Base-by-base conservation (phyloP, 352 stramenopile species). In the Globisporangium emineosum region DNA sequence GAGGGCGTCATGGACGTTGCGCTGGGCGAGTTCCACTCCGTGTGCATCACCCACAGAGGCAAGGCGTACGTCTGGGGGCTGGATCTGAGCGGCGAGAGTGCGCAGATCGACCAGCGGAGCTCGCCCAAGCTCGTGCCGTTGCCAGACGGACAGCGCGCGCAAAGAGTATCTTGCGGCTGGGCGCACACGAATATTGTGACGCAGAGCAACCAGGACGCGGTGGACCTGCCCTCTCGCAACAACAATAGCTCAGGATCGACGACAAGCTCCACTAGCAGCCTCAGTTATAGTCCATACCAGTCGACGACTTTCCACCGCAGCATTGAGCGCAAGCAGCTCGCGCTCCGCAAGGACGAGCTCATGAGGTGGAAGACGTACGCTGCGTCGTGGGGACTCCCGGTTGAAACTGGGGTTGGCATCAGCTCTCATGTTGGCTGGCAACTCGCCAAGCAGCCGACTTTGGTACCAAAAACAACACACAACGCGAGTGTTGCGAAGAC, bases 21-120 rank as follows among this genome's bases (percentile, higher is more conserved):
- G 23, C 64, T 93, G 3, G 85, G 85, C 8, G 83, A 91, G 52
- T 93, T 91, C 42, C 85, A 93, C 62, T 88, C 81, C 4, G 80
- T 79, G 1, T 89, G 81, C 32, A 60, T 89, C 52, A 87, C 78
- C 1, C 66, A 59, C 55, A 62, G 30, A 35, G 83, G 83, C 0
- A 68, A 72, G 25, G 79, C 75, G 0, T 90, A 77, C 51, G 68
- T 75, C 3, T 93, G 85, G 85, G 82, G 84, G 1, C 66, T 91
- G 8, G 83, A 91, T 49, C 62, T 91, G 27, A 76, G 65, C 10
- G 64, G 69, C 7, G 82, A 81, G 50, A 78, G 62, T 55, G 73
- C 71, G 4, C 72, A 73, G 19, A 64, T 83, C 9, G 73, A 76
- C 43, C 80, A 76, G 53, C 66, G 75, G 19, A 73, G 53, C 33